Evolutionary conservation across 2,329 filamentous ascomycete genomes (phyloP), one percentile per base, ranked within the genome.

Genomic region (Alternaria sp.): DNA sequence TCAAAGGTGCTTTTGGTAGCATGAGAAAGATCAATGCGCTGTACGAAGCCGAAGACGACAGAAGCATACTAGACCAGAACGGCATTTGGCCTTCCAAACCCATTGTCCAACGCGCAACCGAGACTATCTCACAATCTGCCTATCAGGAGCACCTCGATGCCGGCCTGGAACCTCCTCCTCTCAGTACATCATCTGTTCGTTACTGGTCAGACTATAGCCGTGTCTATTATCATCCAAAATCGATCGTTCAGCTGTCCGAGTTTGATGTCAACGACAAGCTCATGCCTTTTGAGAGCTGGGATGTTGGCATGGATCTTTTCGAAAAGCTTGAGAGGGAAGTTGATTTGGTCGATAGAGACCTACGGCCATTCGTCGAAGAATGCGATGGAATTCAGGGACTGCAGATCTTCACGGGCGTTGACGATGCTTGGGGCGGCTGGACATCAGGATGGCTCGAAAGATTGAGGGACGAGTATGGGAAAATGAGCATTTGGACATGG

Each of bases 161-260:
- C 29, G 93, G 92, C 23, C 74, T 85, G 5, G 77, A 85, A 3
- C 83, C 88, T 5, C 85, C 90, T 0, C 80, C 82, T 51, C 83
- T 97, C 21, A 89, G 84, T 1, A 83, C 87, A 1, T 85, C 88
- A 6, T 85, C 86, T 10, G 90, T 98, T n/a, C 87, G 92, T 53
- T 98, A 95, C 80, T 99, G 95, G 94, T 96, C 93, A 31, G 95
- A 99, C 77, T 98, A 93, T 78, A 96, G 92, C 67, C 87, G 92
- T 26, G 86, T 95, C n/a, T 99, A 88, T 78, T 97, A 91, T 74
- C 93, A 98, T 74, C 95, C 95, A 8, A 87, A 86, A 54, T 97
- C 93, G 11, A 86, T 97, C 53, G 84, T 96, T 9, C 93, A 96
- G 73, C 82, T 98, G 24, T 75, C 72, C 3, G 92, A 97, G 71